Percentiles rank a stretch among this genome's conserved stretches.
phyloP scores from a whole-genome alignment of 306 rosid genomes.

The Lagenaria siceraria region DNA sequence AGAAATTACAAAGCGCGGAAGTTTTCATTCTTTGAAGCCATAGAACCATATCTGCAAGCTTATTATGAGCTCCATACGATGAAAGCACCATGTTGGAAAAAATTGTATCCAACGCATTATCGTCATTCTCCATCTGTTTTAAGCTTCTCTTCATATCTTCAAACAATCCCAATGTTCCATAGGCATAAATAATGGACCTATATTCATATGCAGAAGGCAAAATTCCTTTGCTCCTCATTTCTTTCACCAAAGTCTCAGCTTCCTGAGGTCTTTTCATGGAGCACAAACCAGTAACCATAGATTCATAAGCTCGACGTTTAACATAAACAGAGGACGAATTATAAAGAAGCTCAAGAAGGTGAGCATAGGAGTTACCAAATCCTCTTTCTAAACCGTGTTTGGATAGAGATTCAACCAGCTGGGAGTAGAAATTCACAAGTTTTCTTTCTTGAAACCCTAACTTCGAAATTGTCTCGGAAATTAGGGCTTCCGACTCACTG shows the following conservation, averaged over 20 bases:
- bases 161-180: conserved; percentile 61
- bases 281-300: conserved; percentile 56
- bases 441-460: conserved; percentile 33
- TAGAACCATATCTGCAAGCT: conserved; percentile 38
- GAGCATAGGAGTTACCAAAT: conserved; percentile 30
- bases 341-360: conserved; percentile 26
- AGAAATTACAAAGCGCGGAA: conserved; percentile 27
- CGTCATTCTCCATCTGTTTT: conserved; percentile 41
- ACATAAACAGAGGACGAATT: conserved; percentile 39
- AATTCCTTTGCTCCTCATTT: conserved; percentile 30
- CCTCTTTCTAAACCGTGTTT: conserved; percentile 38
- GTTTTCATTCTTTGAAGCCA: conserved; percentile 58
- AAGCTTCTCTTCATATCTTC: conserved; percentile 46
- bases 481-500: conserved; percentile 24
- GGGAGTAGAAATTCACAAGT: conserved; percentile 44
- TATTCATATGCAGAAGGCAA: conserved; percentile 48
- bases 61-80: conserved; percentile 44
- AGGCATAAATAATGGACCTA: conserved; percentile 37
- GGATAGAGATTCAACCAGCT: conserved; percentile 49
- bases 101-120: conserved; percentile 38
- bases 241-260: conserved; percentile 46
- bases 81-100: conserved; percentile 75
- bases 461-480: conserved; percentile 35
- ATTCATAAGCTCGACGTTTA: conserved; percentile 46
- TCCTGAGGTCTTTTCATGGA: conserved; percentile 45